A percentile compares a stretch with the other conserved stretches of the same genome.
These are phyloP conservation scores for Thalassiosira profunda DNA, from an alignment of 108 stramenopile genomes.

Conservation along the genomic window DNA sequence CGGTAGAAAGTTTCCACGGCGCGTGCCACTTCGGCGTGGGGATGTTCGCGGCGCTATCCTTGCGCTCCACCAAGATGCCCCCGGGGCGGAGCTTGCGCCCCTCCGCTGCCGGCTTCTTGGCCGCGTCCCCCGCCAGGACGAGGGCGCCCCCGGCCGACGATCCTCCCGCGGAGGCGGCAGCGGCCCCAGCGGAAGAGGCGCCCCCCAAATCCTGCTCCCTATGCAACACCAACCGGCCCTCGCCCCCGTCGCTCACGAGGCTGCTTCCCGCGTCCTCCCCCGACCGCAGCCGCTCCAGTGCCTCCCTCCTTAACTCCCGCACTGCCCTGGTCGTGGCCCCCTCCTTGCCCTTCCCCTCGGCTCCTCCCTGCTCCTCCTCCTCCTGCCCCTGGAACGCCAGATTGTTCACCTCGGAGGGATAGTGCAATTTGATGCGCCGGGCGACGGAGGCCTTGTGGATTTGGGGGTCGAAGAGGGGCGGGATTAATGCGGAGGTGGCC, in stretches of 20 bases:
- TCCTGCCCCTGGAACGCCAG: conserved; percentile 33
- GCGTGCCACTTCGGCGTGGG: conserved; percentile 99
- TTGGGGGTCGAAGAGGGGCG: conserved; percentile 33
- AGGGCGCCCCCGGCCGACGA: conserved; percentile 28
- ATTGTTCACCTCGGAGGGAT: conserved; percentile 47
- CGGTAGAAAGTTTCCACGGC: conserved; percentile 95
- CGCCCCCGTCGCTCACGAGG: background rate
- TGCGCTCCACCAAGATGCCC: conserved; percentile 47
- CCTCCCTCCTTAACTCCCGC: conserved; percentile 34
- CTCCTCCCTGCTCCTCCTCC: background rate
- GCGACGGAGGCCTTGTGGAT: conserved; percentile 32
- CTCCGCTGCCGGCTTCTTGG: background rate
- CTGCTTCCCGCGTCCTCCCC: conserved; percentile 6
- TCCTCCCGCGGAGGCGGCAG: background rate
- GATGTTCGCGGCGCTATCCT: conserved; percentile 54
- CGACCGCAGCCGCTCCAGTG: conserved; percentile 30
- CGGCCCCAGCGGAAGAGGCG: background rate
- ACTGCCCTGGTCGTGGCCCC: conserved; percentile 37
- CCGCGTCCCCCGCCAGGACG: conserved; percentile 25
- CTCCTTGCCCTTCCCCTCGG: background rate
- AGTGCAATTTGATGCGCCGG: conserved; percentile 35
- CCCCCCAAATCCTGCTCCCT: conserved; percentile 35
- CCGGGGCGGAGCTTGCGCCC: conserved; percentile 23
- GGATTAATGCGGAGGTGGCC: conserved; percentile 43
- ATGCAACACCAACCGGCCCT: conserved; percentile 45